Percentiles rank a stretch among this genome's conserved stretches.
Conservation (phyloP, 805 yeast genomes). For the Candida maesae region DNA sequence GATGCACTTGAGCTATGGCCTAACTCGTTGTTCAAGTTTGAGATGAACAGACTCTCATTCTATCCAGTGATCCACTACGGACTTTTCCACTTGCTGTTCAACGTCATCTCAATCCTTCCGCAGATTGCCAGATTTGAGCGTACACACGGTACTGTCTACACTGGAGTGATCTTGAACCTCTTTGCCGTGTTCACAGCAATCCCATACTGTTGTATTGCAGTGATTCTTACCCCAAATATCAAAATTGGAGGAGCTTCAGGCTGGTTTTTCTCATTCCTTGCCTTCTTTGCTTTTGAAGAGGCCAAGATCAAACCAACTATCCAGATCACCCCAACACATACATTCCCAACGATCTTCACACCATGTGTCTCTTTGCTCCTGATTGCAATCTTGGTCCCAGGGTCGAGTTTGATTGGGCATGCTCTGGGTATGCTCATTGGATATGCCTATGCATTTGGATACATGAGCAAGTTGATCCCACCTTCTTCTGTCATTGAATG, state of each 20-base stretch:
- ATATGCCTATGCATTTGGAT: slow-evolving; percentile 54
- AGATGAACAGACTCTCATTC: slow-evolving; percentile 44
- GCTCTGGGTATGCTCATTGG: slow-evolving; percentile 66
- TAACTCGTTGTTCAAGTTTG: slow-evolving; percentile 44
- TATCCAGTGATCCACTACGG: slow-evolving; percentile 71
- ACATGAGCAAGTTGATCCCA: slow-evolving; percentile 56
- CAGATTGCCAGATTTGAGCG: slow-evolving; percentile 66
- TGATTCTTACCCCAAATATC: slow-evolving; percentile 45
- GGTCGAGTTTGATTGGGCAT: slow-evolving; percentile 73
- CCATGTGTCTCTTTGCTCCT: slow-evolving; percentile 54
- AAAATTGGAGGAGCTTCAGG: slow-evolving; percentile 67
- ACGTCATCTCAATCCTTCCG: slow-evolving; percentile 51
- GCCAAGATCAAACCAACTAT: slow-evolving; percentile 38
- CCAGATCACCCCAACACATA: slow-evolving; percentile 34
- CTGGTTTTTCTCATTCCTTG: slow-evolving; percentile 65
- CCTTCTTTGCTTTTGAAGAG: slow-evolving; percentile 53
- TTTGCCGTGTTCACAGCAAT: slow-evolving; percentile 64
- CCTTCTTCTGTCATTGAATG: slow-evolving; percentile 59
- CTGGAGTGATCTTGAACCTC: slow-evolving; percentile 75
- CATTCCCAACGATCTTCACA: slow-evolving; percentile 53
- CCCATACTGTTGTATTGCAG: slow-evolving; percentile 27
- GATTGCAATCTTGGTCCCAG: slow-evolving; percentile 53
- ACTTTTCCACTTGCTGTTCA: slow-evolving; percentile 57
- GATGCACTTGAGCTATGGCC: slow-evolving; percentile 51
- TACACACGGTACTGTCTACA: slow-evolving; percentile 76